These are phyloP conservation scores for Sophora flavescens DNA, from an alignment of 306 rosid species.

Conservation along the genomic window DNA sequence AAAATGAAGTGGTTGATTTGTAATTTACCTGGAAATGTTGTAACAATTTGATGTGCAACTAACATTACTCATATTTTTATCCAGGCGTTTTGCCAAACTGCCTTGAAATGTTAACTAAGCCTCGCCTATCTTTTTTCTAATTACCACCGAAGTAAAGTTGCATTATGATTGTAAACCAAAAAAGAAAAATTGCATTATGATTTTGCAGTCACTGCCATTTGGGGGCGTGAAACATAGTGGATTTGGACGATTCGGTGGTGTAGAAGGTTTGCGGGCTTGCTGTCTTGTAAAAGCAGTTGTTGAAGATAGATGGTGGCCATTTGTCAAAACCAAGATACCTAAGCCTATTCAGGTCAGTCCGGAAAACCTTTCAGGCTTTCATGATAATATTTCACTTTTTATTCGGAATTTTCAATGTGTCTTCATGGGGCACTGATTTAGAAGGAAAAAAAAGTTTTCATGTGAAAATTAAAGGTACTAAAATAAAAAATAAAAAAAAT, in stretches of 20 bases:
- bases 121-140: slow-evolving; percentile 2
- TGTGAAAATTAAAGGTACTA: too few species aligned
- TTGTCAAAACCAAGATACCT: slow-evolving; percentile 79
- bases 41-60: background rate
- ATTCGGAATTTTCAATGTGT: too few species aligned
- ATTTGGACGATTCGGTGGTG: slow-evolving; percentile 91
- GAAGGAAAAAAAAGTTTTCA: too few species aligned
- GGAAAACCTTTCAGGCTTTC: background rate
- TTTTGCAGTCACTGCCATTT: slow-evolving; percentile 87
- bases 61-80: background rate
- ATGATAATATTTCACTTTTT: background rate
- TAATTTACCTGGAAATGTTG: background rate
- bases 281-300: slow-evolving; percentile 89
- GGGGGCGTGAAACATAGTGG: slow-evolving; percentile 94
- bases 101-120: background rate
- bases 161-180: slow-evolving; percentile 29
- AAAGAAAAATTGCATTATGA: slow-evolving; percentile 32
- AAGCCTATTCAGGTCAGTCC: slow-evolving; percentile 83
- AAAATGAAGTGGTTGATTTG: background rate
- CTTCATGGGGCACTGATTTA: too few species aligned
- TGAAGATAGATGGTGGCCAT: slow-evolving; percentile 95
- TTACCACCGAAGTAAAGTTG: slow-evolving; percentile 36
- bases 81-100: background rate
- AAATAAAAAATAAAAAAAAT: too few species aligned
- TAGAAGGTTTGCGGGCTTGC: slow-evolving; percentile 91